Evolutionary conservation across 2,329 filamentous ascomycete species (phyloP), one percentile per base, ranked within the genome.

Genomic region (Colletotrichum paranaense): DNA sequence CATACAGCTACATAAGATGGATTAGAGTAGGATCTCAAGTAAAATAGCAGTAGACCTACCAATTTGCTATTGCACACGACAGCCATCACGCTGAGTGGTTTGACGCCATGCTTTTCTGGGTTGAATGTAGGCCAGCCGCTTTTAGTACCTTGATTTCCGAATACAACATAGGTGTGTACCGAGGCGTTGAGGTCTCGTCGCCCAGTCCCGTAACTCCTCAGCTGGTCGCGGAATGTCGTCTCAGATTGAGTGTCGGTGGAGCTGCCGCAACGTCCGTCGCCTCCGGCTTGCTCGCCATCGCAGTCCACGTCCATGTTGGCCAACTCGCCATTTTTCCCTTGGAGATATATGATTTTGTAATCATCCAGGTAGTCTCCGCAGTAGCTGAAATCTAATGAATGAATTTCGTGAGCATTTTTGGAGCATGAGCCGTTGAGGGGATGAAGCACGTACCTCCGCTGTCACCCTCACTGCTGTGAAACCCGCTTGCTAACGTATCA

Each of bases 241-340:
- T 84, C 76, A 46, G 79, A 80, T 76, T 88, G 86, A 2, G 82
- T 85, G 67, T 86, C 85, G 22, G 75, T 78, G 12, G 85, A 86
- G 22, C 80, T 82, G 42, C 78, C 81, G 75, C 88, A 90, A 53
- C 84, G 83, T 1, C 86, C 85, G 35, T 84, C 85, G 68, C 84
- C 81, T 8, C 82, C 81, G 26, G 80, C 78, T 67, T 88, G 83
- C 8, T 82, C 77, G 26, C 89, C 89, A 75, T 91, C 89, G 76
- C 89, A 91, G 80, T 90, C 88, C 67, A 91, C 83, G 76, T 90
- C 89, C 86, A 91, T 89, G 79, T 90, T 86, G 64, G 82, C 84
- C 52, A 90, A 81, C 49, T 83, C 76, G 26, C 81, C 81, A 5
- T 79, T 76, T 3, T 78, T 80, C 57, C 85, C 85, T 70, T 86